Base-by-base conservation (phyloP, 2,329 filamentous ascomycete genomes). In the Phaeomoniella chlamydospora region DNA sequence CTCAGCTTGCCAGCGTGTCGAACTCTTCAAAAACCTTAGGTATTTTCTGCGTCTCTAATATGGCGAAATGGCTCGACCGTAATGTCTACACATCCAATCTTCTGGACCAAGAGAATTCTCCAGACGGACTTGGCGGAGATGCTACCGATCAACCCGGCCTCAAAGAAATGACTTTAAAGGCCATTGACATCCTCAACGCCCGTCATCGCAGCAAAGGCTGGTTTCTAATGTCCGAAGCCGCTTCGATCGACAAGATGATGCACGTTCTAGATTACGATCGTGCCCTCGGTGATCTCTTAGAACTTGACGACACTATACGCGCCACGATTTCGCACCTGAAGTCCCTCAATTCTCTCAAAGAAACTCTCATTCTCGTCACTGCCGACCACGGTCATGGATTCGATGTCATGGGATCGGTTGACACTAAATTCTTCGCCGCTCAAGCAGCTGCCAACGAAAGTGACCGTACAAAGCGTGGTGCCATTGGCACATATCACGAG, bases 381-480 rank as follows among this genome's bases (percentile, higher is more conserved):
- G 80, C 83, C n/a, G 83, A 92, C 51, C 84, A 90, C 64, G 84
- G 84, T 30, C 84, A 92, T 60, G 84, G 84, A 37, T 92, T 92
- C 53, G 84, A 87, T 47, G 84, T 92, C 46, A 87, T 79, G 53
- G 84, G 84, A 43, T 77, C 69, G 43, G 81, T 84, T 33, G 84
- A 92, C 51, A 90, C 83, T 13, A 65, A 80, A 52, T 90, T 87
- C 58, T 66, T 88, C 33, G 62, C 70, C 12, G 37, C 36, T 4
- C 72, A 85, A 47, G 57, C 65, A 4, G n/a, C n/a, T n/a, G n/a
- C n/a, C n/a, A n/a, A n/a, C n/a, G n/a, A n/a, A n/a, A 66, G 68
- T 13, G 74, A 81, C 53, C 78, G 84, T 46, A 61, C 71, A 48
- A 88, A 86, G 69, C 80, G 84, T 46, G 65, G 70, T 34, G 83